Conservation (phyloP, 2,329 filamentous ascomycete species). For the Blastomyces percursus region DNA sequence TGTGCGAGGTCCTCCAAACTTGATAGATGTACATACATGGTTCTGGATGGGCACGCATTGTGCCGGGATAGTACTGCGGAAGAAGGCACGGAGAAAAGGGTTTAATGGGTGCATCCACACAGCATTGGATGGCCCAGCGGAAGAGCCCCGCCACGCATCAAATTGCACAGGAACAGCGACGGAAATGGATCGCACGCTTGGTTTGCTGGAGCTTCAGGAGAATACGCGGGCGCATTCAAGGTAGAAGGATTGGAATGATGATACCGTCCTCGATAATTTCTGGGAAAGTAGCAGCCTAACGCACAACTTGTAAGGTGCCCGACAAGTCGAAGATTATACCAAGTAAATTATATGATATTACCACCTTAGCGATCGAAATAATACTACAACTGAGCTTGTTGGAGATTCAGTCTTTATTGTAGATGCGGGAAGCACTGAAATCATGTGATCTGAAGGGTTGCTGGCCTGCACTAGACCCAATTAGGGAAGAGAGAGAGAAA, state of each 20-base stretch:
- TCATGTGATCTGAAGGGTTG: neutral
- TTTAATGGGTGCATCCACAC: slow-evolving; percentile 95
- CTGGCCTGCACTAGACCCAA: neutral
- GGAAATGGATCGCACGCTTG: neutral
- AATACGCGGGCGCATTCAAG: neutral
- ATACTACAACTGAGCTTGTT: neutral
- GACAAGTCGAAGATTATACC: neutral
- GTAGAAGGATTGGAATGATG: neutral
- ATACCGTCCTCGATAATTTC: neutral
- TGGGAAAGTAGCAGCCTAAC: neutral
- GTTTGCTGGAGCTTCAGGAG: neutral
- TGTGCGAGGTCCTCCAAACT: neutral
- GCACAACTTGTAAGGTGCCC: neutral
- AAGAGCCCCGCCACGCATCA: slow-evolving; percentile 28
- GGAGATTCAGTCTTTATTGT: neutral
- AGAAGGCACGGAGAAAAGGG: slow-evolving; percentile 96
- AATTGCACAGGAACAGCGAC: slow-evolving; percentile 13
- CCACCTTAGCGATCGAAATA: neutral
- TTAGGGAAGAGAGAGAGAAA: neutral
- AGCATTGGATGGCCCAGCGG: slow-evolving; percentile 32
- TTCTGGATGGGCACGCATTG: slow-evolving; percentile 89
- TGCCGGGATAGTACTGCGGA: slow-evolving; percentile 81
- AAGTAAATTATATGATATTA: neutral
- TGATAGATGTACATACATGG: slow-evolving; percentile 50
- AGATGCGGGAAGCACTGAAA: neutral